A percentile compares a stretch with the other conserved stretches of the same genome.
Conservation (phyloP, 495 filamentous ascomycete species). For the Antarctomyces pellizariae region DNA sequence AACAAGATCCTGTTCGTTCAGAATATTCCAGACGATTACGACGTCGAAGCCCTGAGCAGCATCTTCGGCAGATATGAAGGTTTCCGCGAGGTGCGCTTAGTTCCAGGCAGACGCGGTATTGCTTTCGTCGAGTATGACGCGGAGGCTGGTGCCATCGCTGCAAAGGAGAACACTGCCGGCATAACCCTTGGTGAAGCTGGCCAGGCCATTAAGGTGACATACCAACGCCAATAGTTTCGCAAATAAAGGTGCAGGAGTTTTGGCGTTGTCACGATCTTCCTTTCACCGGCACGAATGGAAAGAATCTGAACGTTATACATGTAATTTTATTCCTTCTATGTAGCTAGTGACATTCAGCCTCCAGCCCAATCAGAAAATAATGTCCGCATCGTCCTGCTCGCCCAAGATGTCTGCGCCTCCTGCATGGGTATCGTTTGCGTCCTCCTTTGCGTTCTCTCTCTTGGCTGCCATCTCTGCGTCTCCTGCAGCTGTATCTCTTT, state of each 20-base stretch:
- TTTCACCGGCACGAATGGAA: too few relatives aligned
- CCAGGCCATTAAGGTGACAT: constrained; percentile 53
- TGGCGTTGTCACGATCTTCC: too few relatives aligned
- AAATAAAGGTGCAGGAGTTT: too few relatives aligned
- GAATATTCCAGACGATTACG: constrained; percentile 72
- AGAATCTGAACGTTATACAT: too few relatives aligned
- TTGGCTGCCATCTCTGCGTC: constrained; percentile 48
- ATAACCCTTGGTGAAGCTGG: constrained; percentile 56
- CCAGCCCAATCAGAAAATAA: constrained; percentile 72
- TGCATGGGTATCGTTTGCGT: constrained; percentile 22
- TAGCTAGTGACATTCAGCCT: too few relatives aligned
- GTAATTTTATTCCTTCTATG: too few relatives aligned
- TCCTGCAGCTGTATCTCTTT: constrained; percentile 50
- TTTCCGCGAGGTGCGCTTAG: constrained; percentile 76
- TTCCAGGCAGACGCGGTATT: constrained; percentile 71
- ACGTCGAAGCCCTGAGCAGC: constrained; percentile 49
- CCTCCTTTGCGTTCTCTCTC: constrained; percentile 25
- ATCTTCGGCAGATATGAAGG: constrained; percentile 84
- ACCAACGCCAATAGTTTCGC: constrained; percentile 79
- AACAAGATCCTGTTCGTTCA: constrained; percentile 97
- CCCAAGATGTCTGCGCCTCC: constrained; percentile 45
- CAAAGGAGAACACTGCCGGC: constrained; percentile 87
- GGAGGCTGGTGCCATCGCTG: constrained; percentile 71
- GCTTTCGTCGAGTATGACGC: constrained; percentile 93
- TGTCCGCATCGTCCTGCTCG: constrained; percentile 74